These are phyloP conservation scores for Aristolochia californica DNA, from an alignment of 164 flowering plant genomes.

Conservation along the genomic window DNA sequence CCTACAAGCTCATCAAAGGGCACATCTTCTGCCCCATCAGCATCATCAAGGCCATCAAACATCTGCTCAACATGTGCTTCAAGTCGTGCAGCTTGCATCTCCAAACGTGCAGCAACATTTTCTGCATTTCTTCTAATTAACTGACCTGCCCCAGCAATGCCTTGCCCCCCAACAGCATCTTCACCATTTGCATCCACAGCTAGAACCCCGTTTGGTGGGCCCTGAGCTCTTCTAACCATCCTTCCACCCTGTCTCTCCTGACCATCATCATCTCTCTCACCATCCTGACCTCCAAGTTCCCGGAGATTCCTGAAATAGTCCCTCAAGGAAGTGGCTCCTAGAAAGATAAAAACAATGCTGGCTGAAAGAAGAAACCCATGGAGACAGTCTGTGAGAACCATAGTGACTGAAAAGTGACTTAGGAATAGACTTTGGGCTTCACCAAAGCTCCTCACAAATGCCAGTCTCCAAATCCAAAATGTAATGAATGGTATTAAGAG, in stretches of 20 bases:
- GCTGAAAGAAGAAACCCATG: constrained; percentile 97
- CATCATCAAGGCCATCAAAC: constrained; percentile 98
- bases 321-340: constrained; percentile 93
- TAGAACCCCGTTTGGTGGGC: constrained; percentile 52
- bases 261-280: constrained; percentile 86
- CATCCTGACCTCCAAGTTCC: constrained; percentile 88
- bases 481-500: constrained; percentile 92
- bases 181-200: constrained; percentile 71
- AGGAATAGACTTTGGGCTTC: constrained; percentile 84
- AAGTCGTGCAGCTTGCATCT: constrained; percentile 94
- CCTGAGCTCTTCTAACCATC: constrained; percentile 62
- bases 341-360: constrained; percentile 90
- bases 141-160: constrained; percentile 91
- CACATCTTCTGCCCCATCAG: constrained; percentile 98
- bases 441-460: constrained; percentile 83
- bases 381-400: constrained; percentile 83
- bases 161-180: constrained; percentile 77
- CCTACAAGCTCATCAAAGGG: constrained; percentile 99
- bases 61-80: constrained; percentile 98
- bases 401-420: constrained; percentile 72
- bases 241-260: constrained; percentile 77
- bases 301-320: constrained; percentile 87
- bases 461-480: constrained; percentile 95
- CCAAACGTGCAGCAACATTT: constrained; percentile 92
- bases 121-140: constrained; percentile 84